Conservation (phyloP, 352 stramenopile genomes). For the Phytopythium delawarense region DNA sequence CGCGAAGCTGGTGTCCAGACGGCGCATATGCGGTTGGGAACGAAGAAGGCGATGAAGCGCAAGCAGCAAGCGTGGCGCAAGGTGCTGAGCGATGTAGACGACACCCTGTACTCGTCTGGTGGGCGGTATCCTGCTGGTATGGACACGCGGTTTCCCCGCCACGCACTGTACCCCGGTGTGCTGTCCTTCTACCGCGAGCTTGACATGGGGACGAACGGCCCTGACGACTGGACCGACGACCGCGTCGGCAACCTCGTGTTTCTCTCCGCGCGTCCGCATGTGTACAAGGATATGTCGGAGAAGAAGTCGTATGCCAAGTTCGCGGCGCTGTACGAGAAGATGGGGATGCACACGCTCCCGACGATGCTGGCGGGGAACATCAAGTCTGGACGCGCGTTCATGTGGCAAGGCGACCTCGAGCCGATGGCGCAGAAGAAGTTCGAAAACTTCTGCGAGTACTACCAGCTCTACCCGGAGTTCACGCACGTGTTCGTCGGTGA, state of each 20-base stretch:
- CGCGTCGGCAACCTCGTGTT: slow-evolving; percentile 97
- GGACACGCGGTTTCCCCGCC: slow-evolving; percentile 90
- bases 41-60: slow-evolving; percentile 70
- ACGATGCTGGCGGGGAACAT: slow-evolving; percentile 95
- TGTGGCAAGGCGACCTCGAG: slow-evolving; percentile 95
- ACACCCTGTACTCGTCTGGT: slow-evolving; percentile 95
- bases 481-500: slow-evolving; percentile 98
- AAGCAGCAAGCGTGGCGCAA: slow-evolving; percentile 95
- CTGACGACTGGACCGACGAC: slow-evolving; percentile 86
- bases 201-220: slow-evolving; percentile 90
- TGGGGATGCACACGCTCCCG: slow-evolving; percentile 94
- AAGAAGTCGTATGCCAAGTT: slow-evolving; percentile 98
- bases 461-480: slow-evolving; percentile 98
- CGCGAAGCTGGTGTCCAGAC: slow-evolving; percentile 92
- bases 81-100: slow-evolving; percentile 97
- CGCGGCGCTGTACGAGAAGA: slow-evolving; percentile 87
- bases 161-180: slow-evolving; percentile 96
- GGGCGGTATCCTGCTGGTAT: slow-evolving; percentile 95
- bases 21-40: slow-evolving; percentile 91
- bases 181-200: slow-evolving; percentile 98
- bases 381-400: slow-evolving; percentile 91
- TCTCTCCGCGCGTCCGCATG: slow-evolving; percentile 95
- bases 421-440: slow-evolving; percentile 98
- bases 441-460: slow-evolving; percentile 92
- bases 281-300: slow-evolving; percentile 99